phyloP scores from a whole-genome alignment of 495 filamentous ascomycete genomes.

The Tuber calosporum region DNA sequence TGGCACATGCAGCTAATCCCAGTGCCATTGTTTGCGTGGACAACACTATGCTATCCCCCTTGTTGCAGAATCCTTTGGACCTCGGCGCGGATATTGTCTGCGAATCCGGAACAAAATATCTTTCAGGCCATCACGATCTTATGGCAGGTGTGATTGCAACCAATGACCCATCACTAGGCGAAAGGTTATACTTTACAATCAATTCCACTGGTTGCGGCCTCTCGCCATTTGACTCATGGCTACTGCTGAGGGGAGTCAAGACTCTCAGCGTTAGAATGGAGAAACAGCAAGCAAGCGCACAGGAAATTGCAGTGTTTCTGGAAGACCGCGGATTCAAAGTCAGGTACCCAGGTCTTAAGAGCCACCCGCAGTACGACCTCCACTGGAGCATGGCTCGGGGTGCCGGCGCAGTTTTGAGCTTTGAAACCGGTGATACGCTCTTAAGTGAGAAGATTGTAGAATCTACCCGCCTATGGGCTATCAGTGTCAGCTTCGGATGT shows the following conservation, averaged over 20 bases:
- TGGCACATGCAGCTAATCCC: slow-evolving; percentile 71
- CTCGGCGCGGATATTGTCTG: slow-evolving; percentile 94
- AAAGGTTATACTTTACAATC: slow-evolving; percentile 91
- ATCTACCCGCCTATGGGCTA: slow-evolving; percentile 82
- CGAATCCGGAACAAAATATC: slow-evolving; percentile 94
- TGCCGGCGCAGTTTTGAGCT: slow-evolving; percentile 86
- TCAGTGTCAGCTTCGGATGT: slow-evolving; percentile 93
- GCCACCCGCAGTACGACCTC: slow-evolving; percentile 91
- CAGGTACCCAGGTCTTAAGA: slow-evolving; percentile 84
- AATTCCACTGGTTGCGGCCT: slow-evolving; percentile 91
- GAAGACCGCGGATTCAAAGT: slow-evolving; percentile 88
- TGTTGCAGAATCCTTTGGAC: slow-evolving; percentile 84
- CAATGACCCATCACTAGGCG: slow-evolving; percentile 70
- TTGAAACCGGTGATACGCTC: slow-evolving; percentile 80
- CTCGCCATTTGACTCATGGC: slow-evolving; percentile 89
- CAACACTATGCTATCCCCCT: slow-evolving; percentile 96
- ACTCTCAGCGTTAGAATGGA: slow-evolving; percentile 97
- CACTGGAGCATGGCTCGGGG: slow-evolving; percentile 93
- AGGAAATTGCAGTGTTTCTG: slow-evolving; percentile 83
- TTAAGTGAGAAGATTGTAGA: slow-evolving; percentile 91
- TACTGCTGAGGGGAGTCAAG: slow-evolving; percentile 88
- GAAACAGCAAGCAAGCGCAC: slow-evolving; percentile 88
- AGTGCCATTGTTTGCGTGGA: slow-evolving; percentile 82
- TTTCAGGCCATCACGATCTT: slow-evolving; percentile 95
- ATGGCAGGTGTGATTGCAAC: slow-evolving; percentile 95